Percentiles rank a stretch among this genome's conserved stretches.
Evolutionary conservation across 306 rosid genomes (phyloP).

Genomic region (Sicyos edulis): DNA sequence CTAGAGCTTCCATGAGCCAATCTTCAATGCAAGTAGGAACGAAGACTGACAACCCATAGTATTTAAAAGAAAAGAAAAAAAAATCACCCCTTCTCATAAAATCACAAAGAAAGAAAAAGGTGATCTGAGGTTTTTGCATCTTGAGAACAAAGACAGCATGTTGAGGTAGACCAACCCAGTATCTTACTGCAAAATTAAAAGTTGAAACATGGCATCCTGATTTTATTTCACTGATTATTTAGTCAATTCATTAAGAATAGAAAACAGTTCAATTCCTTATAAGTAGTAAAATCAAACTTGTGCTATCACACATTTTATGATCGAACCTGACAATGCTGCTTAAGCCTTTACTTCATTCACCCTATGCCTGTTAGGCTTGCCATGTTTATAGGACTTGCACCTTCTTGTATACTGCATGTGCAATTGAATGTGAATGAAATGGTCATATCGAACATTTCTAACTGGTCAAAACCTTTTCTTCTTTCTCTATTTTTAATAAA

Average conservation of each 20-base stretch:
- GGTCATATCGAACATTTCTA: background rate
- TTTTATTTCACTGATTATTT: background rate
- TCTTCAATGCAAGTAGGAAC: too few relatives aligned
- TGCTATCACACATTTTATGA: slow-evolving; percentile 2
- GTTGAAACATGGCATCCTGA: background rate
- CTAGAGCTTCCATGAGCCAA: too few relatives aligned
- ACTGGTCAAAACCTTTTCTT: background rate
- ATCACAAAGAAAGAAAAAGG: too few relatives aligned
- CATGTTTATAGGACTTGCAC: background rate
- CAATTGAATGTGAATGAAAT: slow-evolving; percentile 4
- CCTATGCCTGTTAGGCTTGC: slow-evolving; percentile 5
- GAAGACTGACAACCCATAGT: too few relatives aligned
- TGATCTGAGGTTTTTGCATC: too few relatives aligned
- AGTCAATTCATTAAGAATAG: background rate
- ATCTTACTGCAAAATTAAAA: background rate
- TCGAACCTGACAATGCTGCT: background rate
- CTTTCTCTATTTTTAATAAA: background rate
- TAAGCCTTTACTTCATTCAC: background rate
- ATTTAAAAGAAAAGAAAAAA: too few relatives aligned
- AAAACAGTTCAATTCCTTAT: background rate
- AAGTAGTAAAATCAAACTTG: background rate
- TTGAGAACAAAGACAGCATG: too few relatives aligned
- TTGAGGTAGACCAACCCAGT: too few relatives aligned
- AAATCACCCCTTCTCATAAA: too few relatives aligned
- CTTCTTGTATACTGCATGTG: background rate